A percentile compares a stretch with the other conserved stretches of the same genome.
phyloP scores from a whole-genome alignment of 108 stramenopile species.

The Skeletonema potamos region DNA sequence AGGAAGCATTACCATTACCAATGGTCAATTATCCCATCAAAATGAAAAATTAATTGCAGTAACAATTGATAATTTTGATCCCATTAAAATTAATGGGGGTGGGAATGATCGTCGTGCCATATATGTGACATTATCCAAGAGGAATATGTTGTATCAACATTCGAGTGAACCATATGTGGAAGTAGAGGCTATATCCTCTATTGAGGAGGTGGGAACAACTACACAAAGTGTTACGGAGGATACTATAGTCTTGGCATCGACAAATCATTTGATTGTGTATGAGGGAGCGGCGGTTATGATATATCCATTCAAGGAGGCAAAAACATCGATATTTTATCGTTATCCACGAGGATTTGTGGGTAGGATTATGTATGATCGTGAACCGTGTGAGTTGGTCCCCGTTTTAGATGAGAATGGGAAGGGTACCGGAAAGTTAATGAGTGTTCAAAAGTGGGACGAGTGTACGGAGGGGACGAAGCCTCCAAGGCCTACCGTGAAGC shows the following conservation, averaged over 20 bases:
- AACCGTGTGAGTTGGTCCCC: slow-evolving; percentile 2
- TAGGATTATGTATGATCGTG: slow-evolving; percentile 20
- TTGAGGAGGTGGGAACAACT: neutral
- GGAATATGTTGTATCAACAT: slow-evolving; percentile 2
- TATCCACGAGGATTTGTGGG: slow-evolving; percentile 26
- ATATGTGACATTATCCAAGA: slow-evolving; percentile 1
- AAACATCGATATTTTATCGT: slow-evolving; percentile 18
- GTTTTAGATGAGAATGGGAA: neutral
- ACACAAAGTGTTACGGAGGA: neutral
- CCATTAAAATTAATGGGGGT: slow-evolving; percentile 17
- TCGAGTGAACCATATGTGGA: neutral
- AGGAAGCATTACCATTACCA: neutral
- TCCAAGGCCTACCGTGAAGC: neutral
- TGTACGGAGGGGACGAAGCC: neutral
- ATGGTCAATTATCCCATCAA: neutral
- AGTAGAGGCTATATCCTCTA: neutral
- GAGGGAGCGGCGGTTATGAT: slow-evolving; percentile 18
- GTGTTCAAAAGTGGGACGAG: neutral
- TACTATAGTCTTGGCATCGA: neutral
- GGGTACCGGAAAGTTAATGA: neutral
- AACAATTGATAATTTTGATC: neutral
- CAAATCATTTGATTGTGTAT: slow-evolving; percentile 9
- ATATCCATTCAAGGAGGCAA: slow-evolving; percentile 10
- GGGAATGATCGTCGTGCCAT: slow-evolving; percentile 1
- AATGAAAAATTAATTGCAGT: neutral